phyloP scores from a whole-genome alignment of 345 rosid species.

The Cardamine resedifolia region DNA sequence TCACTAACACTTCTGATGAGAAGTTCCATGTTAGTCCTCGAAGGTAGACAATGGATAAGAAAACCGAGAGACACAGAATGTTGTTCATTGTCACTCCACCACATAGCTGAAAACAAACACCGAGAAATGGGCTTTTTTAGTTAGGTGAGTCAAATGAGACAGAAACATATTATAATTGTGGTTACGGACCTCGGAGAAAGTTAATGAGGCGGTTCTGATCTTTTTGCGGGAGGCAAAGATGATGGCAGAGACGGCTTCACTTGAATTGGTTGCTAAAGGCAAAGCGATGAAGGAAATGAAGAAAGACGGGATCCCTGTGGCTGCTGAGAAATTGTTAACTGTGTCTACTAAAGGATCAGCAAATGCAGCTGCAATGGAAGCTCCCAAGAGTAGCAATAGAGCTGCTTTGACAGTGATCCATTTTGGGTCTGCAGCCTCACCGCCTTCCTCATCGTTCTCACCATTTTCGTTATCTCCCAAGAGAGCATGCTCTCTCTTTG shows the following conservation, averaged over 20 bases:
- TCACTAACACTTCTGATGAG: slow-evolving; percentile 88
- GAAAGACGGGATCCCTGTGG: slow-evolving; percentile 93
- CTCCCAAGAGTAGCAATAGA: slow-evolving; percentile 65
- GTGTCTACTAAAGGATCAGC: slow-evolving; percentile 98
- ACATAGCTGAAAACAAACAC: slow-evolving; percentile 60
- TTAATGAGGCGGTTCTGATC: slow-evolving; percentile 74
- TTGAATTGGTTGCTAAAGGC: slow-evolving; percentile 91
- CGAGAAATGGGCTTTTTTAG: not conserved
- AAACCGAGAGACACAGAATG: slow-evolving; percentile 84
- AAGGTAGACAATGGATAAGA: slow-evolving; percentile 75
- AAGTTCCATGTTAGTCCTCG: slow-evolving; percentile 95
- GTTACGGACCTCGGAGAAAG: slow-evolving; percentile 79
- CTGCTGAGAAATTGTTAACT: slow-evolving; percentile 79
- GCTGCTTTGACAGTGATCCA: slow-evolving; percentile 71
- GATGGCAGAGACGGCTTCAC: slow-evolving; percentile 95
- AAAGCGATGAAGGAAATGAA: slow-evolving; percentile 90
- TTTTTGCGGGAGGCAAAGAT: slow-evolving; percentile 82
- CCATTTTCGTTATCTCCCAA: slow-evolving; percentile 59
- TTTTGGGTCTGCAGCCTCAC: slow-evolving; percentile 47
- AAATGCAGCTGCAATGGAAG: slow-evolving; percentile 79
- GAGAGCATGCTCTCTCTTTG: slow-evolving; percentile 64
- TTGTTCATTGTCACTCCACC: slow-evolving; percentile 95
- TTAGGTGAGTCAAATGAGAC: not conserved
- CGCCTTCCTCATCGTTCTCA: slow-evolving; percentile 53
- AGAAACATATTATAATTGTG: not conserved